These are phyloP conservation scores for Didymella glomerata DNA, from an alignment of 2,329 filamentous ascomycete genomes.

Conservation along the genomic window DNA sequence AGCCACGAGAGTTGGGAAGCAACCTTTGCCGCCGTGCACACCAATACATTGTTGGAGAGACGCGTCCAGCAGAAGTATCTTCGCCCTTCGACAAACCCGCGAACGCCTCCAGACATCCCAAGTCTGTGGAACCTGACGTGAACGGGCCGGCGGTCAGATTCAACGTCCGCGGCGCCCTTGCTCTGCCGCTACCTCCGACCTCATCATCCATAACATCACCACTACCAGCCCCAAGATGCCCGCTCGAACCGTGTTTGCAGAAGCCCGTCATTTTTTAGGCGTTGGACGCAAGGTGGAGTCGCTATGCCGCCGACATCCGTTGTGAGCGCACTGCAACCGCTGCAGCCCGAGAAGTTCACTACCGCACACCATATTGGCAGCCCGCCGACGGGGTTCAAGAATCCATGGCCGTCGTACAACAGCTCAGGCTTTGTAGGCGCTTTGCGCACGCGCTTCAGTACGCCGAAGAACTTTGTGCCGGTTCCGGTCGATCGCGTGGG, in stretches of 20 bases:
- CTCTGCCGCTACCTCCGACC: conserved; percentile 26
- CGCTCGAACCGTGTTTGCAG: conserved; percentile 15
- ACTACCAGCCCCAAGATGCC: conserved; percentile 17
- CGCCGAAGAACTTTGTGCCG: conserved; percentile 57
- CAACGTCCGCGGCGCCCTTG: conserved; percentile 10
- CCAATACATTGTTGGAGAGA: neutral
- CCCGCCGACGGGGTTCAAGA: conserved; percentile 57
- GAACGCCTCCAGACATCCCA: neutral
- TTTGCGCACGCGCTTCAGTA: conserved; percentile 50
- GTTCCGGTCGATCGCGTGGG: conserved; percentile 54
- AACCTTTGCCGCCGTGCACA: neutral
- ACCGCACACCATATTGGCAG: conserved; percentile 54
- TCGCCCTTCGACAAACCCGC: neutral
- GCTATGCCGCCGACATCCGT: conserved; percentile 31
- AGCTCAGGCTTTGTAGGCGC: conserved; percentile 35
- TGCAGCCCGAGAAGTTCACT: conserved; percentile 34
- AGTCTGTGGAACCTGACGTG: conserved; percentile 4
- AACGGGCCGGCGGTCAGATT: conserved; percentile 19
- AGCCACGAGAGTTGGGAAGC: conserved; percentile 7
- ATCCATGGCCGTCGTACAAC: conserved; percentile 59
- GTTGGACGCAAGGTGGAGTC: conserved; percentile 11
- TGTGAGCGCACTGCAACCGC: conserved; percentile 28
- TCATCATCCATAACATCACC: conserved; percentile 24
- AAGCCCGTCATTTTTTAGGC: conserved; percentile 30
- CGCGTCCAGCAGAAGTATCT: neutral